Evolutionary conservation across 257 asterid species (phyloP), one percentile per base, ranked within the genome.

Genomic region (Eucommia ulmoides): DNA sequence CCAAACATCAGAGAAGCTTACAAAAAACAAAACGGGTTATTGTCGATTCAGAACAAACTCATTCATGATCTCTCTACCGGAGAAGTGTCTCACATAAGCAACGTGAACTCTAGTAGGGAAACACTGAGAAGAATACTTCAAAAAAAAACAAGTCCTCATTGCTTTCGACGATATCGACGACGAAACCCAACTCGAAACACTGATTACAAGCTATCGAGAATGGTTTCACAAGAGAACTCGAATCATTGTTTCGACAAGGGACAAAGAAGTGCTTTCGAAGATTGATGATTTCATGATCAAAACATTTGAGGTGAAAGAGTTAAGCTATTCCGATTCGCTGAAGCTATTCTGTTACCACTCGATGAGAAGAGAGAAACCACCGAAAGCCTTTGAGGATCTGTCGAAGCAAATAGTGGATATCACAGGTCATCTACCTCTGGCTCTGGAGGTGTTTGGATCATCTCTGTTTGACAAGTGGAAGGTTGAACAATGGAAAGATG

Each of bases 381-480:
- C 55, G 9, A 52, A n/a, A 10, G 42, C 50, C 33, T 58, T 58
- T 24, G 21, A 22, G 20, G 23, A 35, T 24, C 41, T 68, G 24
- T 64, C 66, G 23, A n/a, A 53, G 3, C 23, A 50, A 45, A 33
- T 68, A 58, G 70, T 63, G 33, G 22, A 3, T 14, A 24, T 53
- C 38, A 53, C 65, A 6, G 59, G 58, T n/a, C 42, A 66, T 45
- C 45, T 68, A 44, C 74, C 74, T 23, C 56, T 68, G 53, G 70
- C 66, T 53, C 60, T 68, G 24, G 66, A 68, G 26, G 63, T 68
- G 9, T 63, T 63, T 46, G 74, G 74, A 19, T 64, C 70, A 33
- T 54, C 55, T 18, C 52, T 68, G 45, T 54, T 53, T 53, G 57
- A 68, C 26, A 68, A 60, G 60, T 60, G 63, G 26, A 38, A 60